phyloP scores from a whole-genome alignment of 2,329 filamentous ascomycete species.

The Tolypocladium pustulatum region DNA sequence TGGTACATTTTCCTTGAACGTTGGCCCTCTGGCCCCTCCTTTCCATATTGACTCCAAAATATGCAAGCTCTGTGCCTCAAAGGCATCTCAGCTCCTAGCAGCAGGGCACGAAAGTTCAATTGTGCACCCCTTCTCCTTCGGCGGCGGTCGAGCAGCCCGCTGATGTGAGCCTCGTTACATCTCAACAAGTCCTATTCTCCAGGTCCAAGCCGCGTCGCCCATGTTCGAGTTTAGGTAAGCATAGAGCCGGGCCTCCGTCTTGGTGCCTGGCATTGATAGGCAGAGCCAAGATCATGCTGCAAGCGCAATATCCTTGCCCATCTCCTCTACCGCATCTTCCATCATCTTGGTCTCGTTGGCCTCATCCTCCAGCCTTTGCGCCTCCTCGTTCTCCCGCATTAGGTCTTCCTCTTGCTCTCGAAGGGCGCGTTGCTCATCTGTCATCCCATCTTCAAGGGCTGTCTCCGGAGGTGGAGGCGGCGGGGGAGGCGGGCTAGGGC shows the following conservation, averaged over 20 bases:
- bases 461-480: constrained; percentile 34
- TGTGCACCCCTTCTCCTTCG: neutral
- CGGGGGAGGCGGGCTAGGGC: constrained; percentile 31
- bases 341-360: constrained; percentile 19
- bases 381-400: constrained; percentile 43
- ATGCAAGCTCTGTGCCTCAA: neutral
- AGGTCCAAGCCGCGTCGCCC: no score
- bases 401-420: constrained; percentile 40
- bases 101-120: neutral
- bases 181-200: neutral
- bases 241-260: neutral
- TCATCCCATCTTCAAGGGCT: constrained; percentile 22
- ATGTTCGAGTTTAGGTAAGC: neutral
- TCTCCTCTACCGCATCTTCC: constrained; percentile 12
- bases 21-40: neutral
- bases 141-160: neutral
- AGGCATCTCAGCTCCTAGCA: neutral
- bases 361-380: constrained; percentile 39
- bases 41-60: neutral
- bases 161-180: neutral
- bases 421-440: constrained; percentile 33
- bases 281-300: constrained; percentile 3
- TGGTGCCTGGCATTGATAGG: neutral
- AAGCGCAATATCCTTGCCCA: constrained; percentile 12
- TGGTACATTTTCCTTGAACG: neutral